Conservation (phyloP, 345 rosid species). For the Populus simonii region DNA sequence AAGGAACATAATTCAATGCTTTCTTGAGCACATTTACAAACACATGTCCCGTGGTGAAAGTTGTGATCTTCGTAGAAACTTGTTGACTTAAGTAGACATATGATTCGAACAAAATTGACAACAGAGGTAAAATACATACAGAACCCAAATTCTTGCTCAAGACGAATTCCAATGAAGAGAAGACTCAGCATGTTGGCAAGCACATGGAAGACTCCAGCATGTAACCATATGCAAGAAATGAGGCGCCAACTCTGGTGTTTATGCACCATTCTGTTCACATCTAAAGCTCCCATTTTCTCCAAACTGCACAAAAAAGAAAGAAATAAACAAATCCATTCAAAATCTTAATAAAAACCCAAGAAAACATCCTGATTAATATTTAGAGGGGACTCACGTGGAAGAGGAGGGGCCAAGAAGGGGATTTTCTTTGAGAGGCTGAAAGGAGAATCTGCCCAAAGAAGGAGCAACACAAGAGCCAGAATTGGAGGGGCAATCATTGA, state of each 20-base stretch:
- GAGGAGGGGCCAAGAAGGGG: slow-evolving; percentile 36
- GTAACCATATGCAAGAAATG: slow-evolving; percentile 34
- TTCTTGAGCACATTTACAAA: background rate
- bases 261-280: slow-evolving; percentile 18
- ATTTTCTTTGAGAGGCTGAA: slow-evolving; percentile 29
- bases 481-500: slow-evolving; percentile 26
- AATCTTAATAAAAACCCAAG: background rate
- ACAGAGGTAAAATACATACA: slow-evolving; percentile 12
- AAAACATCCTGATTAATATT: background rate
- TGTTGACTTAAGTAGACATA: background rate
- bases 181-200: slow-evolving; percentile 35
- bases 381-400: slow-evolving; percentile 13
- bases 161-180: slow-evolving; percentile 29
- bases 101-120: background rate
- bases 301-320: slow-evolving; percentile 13
- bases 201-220: slow-evolving; percentile 34
- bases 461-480: slow-evolving; percentile 10
- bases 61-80: background rate
- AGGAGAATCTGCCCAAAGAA: slow-evolving; percentile 29
- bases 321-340: background rate
- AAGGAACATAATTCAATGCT: background rate
- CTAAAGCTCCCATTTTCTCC: slow-evolving; percentile 31
- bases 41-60: background rate
- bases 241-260: slow-evolving; percentile 28
- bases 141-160: slow-evolving; percentile 23